phyloP scores from a whole-genome alignment of 495 filamentous ascomycete genomes.

The Aspergillus avenaceus region DNA sequence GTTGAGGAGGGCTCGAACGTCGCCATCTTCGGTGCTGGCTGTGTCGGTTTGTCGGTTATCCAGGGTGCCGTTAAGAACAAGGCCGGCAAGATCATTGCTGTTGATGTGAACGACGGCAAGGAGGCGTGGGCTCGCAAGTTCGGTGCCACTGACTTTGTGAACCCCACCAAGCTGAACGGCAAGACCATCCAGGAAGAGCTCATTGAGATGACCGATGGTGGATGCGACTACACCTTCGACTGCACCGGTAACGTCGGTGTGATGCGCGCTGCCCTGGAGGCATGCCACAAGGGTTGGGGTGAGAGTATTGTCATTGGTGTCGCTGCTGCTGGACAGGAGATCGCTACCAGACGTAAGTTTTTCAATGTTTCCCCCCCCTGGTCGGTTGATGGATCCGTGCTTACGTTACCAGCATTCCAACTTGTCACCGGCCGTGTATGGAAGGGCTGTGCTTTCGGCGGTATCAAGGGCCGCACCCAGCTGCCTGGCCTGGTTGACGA shows the following conservation, averaged over 20 bases:
- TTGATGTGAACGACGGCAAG: conserved; percentile 91
- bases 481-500: conserved; percentile 84
- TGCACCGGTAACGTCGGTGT: conserved; percentile 96
- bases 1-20: conserved; percentile 86
- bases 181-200: conserved; percentile 85
- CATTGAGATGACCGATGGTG: conserved; percentile 96
- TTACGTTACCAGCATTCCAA: conserved; percentile 80
- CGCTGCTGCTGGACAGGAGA: conserved; percentile 96
- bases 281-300: conserved; percentile 99
- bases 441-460: conserved; percentile 97
- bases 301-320: conserved; percentile 98
- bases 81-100: conserved; percentile 87
- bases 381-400: conserved; percentile 4
- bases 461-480: conserved; percentile 95
- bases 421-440: conserved; percentile 95
- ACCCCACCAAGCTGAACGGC: conserved; percentile 76
- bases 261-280: conserved; percentile 93
- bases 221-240: conserved; percentile 98
- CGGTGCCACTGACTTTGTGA: conserved; percentile 94
- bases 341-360: conserved; percentile 85
- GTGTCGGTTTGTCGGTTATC: conserved; percentile 90
- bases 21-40: conserved; percentile 92
- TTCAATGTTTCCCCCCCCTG: not conserved
- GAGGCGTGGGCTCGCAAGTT: conserved; percentile 92
- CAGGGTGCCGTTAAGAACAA: conserved; percentile 90